phyloP scores from a whole-genome alignment of 1,284 basidiomycete genomes.

The Spongispora temasekensis region DNA sequence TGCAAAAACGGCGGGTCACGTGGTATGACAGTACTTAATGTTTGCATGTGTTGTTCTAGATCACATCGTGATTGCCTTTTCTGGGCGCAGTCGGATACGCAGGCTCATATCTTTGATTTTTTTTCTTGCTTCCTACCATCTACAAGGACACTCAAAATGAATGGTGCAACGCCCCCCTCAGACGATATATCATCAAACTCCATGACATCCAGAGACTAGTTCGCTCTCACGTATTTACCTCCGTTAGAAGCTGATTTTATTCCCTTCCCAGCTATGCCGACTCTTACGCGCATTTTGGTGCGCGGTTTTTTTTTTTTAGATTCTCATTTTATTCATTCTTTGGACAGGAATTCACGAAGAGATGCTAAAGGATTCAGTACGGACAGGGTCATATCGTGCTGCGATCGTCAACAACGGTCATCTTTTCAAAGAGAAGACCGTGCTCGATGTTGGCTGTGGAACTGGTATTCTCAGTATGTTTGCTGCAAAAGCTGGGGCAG shows the following conservation, averaged over 20 bases:
- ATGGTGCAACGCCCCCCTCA: conserved; percentile 41
- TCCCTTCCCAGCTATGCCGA: conserved; percentile 71
- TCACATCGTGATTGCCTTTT: conserved; percentile 18
- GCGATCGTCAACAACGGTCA: conserved; percentile 96
- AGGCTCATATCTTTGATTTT: conserved; percentile 4
- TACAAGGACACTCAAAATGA: conserved; percentile 39
- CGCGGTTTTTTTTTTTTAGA: conserved; percentile 25
- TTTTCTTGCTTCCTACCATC: conserved; percentile 9
- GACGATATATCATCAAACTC: conserved; percentile 37
- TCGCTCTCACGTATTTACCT: conserved; percentile 42
- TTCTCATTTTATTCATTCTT: conserved; percentile 10
- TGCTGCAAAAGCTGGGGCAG: conserved; percentile 96
- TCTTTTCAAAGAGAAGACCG: conserved; percentile 95
- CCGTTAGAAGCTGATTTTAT: conserved; percentile 33
- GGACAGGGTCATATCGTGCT: conserved; percentile 93
- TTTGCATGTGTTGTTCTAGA: conserved; percentile 24
- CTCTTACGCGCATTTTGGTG: conserved; percentile 95
- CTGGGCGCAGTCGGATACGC: conserved; percentile 3
- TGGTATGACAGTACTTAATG: conserved; percentile 13
- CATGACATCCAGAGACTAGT: conserved; percentile 85
- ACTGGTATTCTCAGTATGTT: conserved; percentile 99
- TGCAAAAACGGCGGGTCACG: conserved; percentile 19
- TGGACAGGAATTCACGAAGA: conserved; percentile 91
- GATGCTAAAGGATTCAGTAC: conserved; percentile 98
- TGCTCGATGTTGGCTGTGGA: conserved; percentile 98